phyloP scores from a whole-genome alignment of 305 asterid genomes.

The Rubia balearica region DNA sequence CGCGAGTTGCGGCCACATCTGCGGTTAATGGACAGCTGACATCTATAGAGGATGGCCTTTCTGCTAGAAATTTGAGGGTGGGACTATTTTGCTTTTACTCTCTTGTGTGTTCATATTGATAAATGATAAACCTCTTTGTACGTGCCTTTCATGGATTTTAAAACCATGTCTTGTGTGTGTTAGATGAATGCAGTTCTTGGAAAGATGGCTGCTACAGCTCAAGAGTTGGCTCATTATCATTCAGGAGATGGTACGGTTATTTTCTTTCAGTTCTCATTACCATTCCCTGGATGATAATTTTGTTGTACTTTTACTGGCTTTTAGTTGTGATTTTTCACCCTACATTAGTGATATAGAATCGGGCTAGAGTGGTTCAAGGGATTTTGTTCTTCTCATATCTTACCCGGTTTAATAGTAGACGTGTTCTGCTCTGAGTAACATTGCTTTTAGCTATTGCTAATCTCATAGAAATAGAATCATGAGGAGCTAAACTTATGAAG shows the following conservation, averaged over 20 bases:
- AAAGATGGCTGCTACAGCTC: constrained; percentile 83
- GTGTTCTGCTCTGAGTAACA: background rate
- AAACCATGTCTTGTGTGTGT: constrained; percentile 17
- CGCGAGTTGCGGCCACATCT: constrained; percentile 92
- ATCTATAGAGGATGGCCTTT: constrained; percentile 72
- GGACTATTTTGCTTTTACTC: constrained; percentile 11
- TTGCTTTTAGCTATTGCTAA: background rate
- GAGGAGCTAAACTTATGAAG: background rate
- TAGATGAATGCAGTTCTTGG: constrained; percentile 95
- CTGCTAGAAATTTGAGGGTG: constrained; percentile 93
- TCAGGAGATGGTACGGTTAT: constrained; percentile 80
- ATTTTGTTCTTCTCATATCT: background rate
- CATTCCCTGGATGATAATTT: background rate
- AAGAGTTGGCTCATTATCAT: constrained; percentile 90
- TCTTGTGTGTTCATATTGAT: background rate
- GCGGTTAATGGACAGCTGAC: constrained; percentile 73
- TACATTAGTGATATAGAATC: background rate
- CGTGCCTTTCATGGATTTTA: background rate
- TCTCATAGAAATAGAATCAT: background rate
- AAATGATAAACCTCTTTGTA: background rate
- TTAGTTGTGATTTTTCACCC: background rate
- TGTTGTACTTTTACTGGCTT: background rate
- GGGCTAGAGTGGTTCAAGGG: background rate
- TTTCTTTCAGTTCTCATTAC: background rate
- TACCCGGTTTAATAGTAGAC: background rate